Conservation (phyloP, 495 filamentous ascomycete species). For the Xylaria sp. region DNA sequence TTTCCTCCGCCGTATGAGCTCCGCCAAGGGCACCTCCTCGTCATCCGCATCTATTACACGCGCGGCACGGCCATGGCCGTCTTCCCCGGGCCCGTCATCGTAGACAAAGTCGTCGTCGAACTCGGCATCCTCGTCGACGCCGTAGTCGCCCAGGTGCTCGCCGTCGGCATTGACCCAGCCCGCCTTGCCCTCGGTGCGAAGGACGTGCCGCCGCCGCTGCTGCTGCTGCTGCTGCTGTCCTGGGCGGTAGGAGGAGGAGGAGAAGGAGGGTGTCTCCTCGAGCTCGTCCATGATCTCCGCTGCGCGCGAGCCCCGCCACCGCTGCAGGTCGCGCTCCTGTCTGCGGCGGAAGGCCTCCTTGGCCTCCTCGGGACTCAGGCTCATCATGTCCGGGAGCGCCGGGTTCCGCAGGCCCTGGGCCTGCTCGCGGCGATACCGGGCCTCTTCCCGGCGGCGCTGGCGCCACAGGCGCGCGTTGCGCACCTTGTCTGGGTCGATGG, state of each 20-base stretch:
- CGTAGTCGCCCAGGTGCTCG: constrained; percentile 85
- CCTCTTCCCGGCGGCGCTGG: constrained; percentile 39
- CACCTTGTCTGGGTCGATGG: constrained; percentile 86
- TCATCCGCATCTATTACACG: constrained; percentile 45
- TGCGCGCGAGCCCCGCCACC: constrained; percentile 32
- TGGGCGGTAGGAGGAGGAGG: neutral
- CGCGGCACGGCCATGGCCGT: neutral
- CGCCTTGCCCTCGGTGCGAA: constrained; percentile 59
- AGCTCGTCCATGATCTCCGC: constrained; percentile 47
- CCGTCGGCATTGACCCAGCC: constrained; percentile 87
- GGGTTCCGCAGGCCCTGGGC: constrained; percentile 36
- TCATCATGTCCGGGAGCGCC: constrained; percentile 12
- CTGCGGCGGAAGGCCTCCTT: constrained; percentile 48
- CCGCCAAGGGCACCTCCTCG: constrained; percentile 80
- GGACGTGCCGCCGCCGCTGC: neutral
- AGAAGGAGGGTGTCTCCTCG: too few species aligned
- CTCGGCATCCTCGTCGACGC: constrained; percentile 84
- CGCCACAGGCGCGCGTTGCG: constrained; percentile 51
- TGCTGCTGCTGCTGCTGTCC: too few species aligned
- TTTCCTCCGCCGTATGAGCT: constrained; percentile 63
- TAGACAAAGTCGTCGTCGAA: constrained; percentile 46
- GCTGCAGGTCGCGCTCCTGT: constrained; percentile 38
- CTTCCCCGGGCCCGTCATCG: neutral
- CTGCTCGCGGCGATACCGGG: constrained; percentile 64
- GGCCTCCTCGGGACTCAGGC: constrained; percentile 53